Evolutionary conservation across 2,329 filamentous ascomycete species (phyloP).

Genomic region (Xylaria polymorpha): DNA sequence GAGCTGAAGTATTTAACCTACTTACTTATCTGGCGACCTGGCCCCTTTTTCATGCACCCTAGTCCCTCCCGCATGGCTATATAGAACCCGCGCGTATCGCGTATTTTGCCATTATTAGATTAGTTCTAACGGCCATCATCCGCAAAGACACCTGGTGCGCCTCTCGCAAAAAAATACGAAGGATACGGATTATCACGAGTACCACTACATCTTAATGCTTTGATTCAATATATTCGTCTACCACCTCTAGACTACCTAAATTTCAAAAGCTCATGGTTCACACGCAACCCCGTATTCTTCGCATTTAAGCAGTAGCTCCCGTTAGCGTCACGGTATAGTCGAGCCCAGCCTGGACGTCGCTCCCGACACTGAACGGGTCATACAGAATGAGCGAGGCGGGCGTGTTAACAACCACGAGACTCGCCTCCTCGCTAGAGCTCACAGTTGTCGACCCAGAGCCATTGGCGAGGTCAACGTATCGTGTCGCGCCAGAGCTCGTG

Average conservation of each 20-base stretch:
- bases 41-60: not conserved
- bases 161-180: not conserved
- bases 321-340: conserved; percentile 51
- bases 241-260: not conserved
- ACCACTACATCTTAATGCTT: not conserved
- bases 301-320: conserved; percentile 41
- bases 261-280: not conserved
- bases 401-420: conserved; percentile 61
- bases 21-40: not conserved
- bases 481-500: conserved; percentile 45
- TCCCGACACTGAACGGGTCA: conserved; percentile 55
- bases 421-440: conserved; percentile 56
- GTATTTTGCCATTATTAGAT: not conserved
- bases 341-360: conserved; percentile 53
- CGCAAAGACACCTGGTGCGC: not conserved
- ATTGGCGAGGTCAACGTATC: conserved; percentile 53
- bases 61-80: not conserved
- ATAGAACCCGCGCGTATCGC: not conserved
- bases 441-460: conserved; percentile 52
- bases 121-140: not conserved
- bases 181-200: not conserved
- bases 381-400: conserved; percentile 57
- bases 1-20: not conserved
- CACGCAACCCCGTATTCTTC: not conserved
- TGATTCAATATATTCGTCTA: not conserved